Percentiles rank a stretch among this genome's conserved stretches.
phyloP scores from a whole-genome alignment of 129 eudicot genomes.

The Daucus carota region DNA sequence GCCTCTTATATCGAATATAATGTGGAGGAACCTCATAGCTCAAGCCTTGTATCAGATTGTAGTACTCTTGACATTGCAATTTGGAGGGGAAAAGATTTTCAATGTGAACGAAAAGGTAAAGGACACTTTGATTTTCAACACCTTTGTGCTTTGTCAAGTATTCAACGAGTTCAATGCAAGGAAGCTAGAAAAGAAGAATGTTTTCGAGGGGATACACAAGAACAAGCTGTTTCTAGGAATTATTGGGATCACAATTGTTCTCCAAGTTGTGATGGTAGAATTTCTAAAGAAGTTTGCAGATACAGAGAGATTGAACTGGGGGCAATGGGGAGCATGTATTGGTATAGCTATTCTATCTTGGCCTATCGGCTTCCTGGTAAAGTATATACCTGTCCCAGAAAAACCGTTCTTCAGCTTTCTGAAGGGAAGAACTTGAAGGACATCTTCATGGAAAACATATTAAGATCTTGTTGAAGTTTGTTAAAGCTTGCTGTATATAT shows the following conservation, averaged over 20 bases:
- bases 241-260: no score
- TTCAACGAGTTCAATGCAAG: conserved; percentile 34
- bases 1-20: conserved; percentile 48
- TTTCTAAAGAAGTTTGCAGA: no score
- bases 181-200: no score
- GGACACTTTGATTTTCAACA: conserved; percentile 39
- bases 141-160: conserved; percentile 51
- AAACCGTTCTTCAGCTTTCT: conserved; percentile 29
- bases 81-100: conserved; percentile 31
- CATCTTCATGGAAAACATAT: neutral
- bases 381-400: conserved; percentile 31
- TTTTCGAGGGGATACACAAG: neutral
- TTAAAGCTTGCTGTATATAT: neutral
- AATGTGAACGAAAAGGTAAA: conserved; percentile 29
- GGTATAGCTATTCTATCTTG: no score
- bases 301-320: no score
- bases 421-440: conserved; percentile 11
- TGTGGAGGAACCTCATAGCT: conserved; percentile 59
- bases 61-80: conserved; percentile 35
- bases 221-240: neutral
- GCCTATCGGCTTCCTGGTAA: no score
- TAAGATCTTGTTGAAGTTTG: neutral
- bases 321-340: no score
- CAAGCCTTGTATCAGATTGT: conserved; percentile 39
- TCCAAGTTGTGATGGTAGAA: no score